phyloP scores from a whole-genome alignment of 495 filamentous ascomycete genomes.

The Cercophora newfieldiana region DNA sequence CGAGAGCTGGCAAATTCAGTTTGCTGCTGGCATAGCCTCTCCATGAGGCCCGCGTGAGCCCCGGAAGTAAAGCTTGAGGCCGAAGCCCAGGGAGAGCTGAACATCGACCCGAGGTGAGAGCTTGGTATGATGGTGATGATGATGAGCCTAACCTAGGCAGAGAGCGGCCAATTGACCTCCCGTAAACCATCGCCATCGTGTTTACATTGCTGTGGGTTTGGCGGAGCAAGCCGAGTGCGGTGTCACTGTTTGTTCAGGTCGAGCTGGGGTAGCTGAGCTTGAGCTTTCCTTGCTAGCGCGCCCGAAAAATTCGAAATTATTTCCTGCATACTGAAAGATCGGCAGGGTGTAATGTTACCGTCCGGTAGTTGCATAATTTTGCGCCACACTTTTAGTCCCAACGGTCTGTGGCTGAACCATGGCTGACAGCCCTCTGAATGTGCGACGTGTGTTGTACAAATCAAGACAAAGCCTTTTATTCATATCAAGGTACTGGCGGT shows the following conservation, averaged over 20 bases:
- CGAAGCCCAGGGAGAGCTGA: background rate
- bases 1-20: slow-evolving; percentile 65
- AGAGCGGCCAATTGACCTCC: slow-evolving; percentile 34
- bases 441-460: background rate
- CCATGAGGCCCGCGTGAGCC: slow-evolving; percentile 16
- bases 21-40: slow-evolving; percentile 38
- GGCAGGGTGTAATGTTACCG: background rate
- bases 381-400: background rate
- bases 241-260: background rate
- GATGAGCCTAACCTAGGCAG: slow-evolving; percentile 22
- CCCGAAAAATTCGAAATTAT: background rate
- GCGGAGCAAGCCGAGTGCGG: background rate
- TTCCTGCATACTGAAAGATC: background rate
- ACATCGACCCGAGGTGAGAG: background rate
- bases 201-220: slow-evolving; percentile 25
- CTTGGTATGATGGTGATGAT: slow-evolving; percentile 13
- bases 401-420: background rate
- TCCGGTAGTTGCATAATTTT: background rate
- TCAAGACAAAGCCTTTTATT: background rate
- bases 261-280: no score
- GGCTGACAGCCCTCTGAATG: background rate
- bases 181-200: slow-evolving; percentile 33
- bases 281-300: background rate
- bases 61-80: slow-evolving; percentile 7
- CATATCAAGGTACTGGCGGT: background rate